phyloP scores from a whole-genome alignment of 2,329 filamentous ascomycete species.

The Bisporella sp. region DNA sequence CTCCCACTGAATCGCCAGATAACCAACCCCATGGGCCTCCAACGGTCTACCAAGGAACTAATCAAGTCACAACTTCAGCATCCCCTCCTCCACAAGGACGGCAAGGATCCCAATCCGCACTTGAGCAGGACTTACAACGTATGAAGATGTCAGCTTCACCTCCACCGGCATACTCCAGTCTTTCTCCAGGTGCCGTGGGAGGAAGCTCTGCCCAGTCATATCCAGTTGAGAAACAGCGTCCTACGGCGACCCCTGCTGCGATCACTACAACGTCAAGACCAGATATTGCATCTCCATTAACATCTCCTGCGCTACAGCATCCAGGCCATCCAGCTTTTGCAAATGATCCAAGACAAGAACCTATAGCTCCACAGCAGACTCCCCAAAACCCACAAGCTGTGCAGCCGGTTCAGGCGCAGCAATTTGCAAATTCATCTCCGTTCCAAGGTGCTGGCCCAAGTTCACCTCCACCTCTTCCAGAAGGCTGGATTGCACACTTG shows the following conservation, averaged over 20 bases:
- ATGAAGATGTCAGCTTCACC: slow-evolving; percentile 76
- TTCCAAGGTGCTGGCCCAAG: slow-evolving; percentile 53
- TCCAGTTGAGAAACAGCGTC: slow-evolving; percentile 63
- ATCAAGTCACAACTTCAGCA: slow-evolving; percentile 47
- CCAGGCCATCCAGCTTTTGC: slow-evolving; percentile 83
- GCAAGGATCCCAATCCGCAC: slow-evolving; percentile 45
- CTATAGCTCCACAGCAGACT: slow-evolving; percentile 22
- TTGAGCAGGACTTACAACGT: slow-evolving; percentile 81
- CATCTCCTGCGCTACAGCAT: slow-evolving; percentile 36
- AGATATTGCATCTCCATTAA: slow-evolving; percentile 31
- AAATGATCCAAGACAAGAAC: slow-evolving; percentile 60
- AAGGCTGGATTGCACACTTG: slow-evolving; percentile 96
- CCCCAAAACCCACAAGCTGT: slow-evolving; percentile 18
- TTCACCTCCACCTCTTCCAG: slow-evolving; percentile 86
- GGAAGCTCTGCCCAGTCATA: slow-evolving; percentile 48
- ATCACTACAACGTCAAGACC: slow-evolving; percentile 22
- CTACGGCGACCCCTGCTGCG: slow-evolving; percentile 17
- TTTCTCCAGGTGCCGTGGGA: slow-evolving; percentile 40
- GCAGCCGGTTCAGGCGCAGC: slow-evolving; percentile 16
- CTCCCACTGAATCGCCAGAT: slow-evolving; percentile 84
- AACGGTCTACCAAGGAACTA: slow-evolving; percentile 82
- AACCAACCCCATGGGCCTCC: slow-evolving; percentile 83
- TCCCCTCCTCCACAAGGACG: slow-evolving; percentile 35
- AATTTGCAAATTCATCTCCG: slow-evolving; percentile 30
- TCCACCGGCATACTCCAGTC: slow-evolving; percentile 90